These are phyloP conservation scores for Mediolabrus comicus DNA, from an alignment of 108 stramenopile genomes.

Conservation along the genomic window DNA sequence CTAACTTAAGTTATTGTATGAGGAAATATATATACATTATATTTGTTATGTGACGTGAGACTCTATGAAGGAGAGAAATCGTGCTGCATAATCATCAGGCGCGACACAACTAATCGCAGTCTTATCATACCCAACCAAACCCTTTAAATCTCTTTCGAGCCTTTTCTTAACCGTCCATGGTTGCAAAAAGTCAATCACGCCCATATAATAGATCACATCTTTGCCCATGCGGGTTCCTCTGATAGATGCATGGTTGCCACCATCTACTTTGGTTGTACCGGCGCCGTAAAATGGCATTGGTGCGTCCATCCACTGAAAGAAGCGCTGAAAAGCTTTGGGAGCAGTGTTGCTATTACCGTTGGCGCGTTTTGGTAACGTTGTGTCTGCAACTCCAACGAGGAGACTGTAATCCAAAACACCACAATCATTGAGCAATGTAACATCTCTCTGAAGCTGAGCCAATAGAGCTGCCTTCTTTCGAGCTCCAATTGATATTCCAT, in stretches of 20 bases:
- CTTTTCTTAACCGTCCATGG: slow-evolving; percentile 78
- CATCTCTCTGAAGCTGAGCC: slow-evolving; percentile 82
- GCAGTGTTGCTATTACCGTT: neutral
- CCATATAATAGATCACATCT: slow-evolving; percentile 74
- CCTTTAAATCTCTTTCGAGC: slow-evolving; percentile 70
- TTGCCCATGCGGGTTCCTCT: slow-evolving; percentile 59
- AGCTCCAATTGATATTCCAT: slow-evolving; percentile 66
- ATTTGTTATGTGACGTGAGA: slow-evolving; percentile 57
- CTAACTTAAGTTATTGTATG: neutral
- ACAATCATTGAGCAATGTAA: slow-evolving; percentile 65
- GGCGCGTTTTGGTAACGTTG: slow-evolving; percentile 33
- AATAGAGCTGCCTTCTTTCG: slow-evolving; percentile 65
- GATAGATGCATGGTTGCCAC: slow-evolving; percentile 63
- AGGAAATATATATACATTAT: no score
- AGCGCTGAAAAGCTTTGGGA: slow-evolving; percentile 5
- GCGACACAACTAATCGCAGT: slow-evolving; percentile 76
- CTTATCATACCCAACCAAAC: slow-evolving; percentile 65
- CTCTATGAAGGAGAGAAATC: slow-evolving; percentile 78
- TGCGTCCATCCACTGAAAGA: slow-evolving; percentile 36
- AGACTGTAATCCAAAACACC: slow-evolving; percentile 88
- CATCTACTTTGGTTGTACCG: slow-evolving; percentile 68
- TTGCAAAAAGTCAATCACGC: slow-evolving; percentile 90
- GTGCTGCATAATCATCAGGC: slow-evolving; percentile 68
- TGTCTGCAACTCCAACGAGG: slow-evolving; percentile 71
- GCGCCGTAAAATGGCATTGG: slow-evolving; percentile 79